Conservation (phyloP, 2,329 filamentous ascomycete genomes). For the Myotisia sp. region DNA sequence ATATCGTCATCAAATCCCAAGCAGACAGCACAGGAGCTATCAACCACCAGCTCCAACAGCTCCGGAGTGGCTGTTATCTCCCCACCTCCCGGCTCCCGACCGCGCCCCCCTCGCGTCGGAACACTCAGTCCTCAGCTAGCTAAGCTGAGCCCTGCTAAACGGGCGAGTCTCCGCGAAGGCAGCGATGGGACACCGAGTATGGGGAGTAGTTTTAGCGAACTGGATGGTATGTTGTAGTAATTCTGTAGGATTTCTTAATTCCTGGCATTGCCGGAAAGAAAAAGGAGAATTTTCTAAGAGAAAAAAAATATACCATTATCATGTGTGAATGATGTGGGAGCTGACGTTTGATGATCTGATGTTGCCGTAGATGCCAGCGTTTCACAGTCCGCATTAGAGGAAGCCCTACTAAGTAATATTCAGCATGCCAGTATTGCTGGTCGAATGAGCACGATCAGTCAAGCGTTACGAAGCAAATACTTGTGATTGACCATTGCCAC, state of each 20-base stretch:
- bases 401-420: conserved; percentile 50
- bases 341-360: too few relatives aligned
- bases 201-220: conserved; percentile 52
- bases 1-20: conserved; percentile 5
- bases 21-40: conserved; percentile 17
- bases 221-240: conserved; percentile 37
- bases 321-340: too few relatives aligned
- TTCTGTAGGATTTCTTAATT: too few relatives aligned
- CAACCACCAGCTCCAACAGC: conserved; percentile 24
- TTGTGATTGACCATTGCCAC: too few relatives aligned
- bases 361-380: conserved; percentile 50
- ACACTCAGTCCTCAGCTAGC: conserved; percentile 32
- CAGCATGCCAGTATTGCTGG: conserved; percentile 39
- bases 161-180: conserved; percentile 25
- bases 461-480: conserved; percentile 36
- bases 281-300: too few relatives aligned
- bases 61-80: conserved; percentile 21
- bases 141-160: conserved; percentile 34
- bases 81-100: conserved; percentile 5
- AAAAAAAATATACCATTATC: too few relatives aligned
- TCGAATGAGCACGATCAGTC: conserved; percentile 28
- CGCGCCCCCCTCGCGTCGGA: conserved; percentile 13
- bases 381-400: conserved; percentile 50
- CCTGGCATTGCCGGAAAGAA: too few relatives aligned
- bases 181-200: conserved; percentile 47